Evolutionary conservation across 2,329 filamentous ascomycete species (phyloP).

Genomic region (Endothia cerciana): DNA sequence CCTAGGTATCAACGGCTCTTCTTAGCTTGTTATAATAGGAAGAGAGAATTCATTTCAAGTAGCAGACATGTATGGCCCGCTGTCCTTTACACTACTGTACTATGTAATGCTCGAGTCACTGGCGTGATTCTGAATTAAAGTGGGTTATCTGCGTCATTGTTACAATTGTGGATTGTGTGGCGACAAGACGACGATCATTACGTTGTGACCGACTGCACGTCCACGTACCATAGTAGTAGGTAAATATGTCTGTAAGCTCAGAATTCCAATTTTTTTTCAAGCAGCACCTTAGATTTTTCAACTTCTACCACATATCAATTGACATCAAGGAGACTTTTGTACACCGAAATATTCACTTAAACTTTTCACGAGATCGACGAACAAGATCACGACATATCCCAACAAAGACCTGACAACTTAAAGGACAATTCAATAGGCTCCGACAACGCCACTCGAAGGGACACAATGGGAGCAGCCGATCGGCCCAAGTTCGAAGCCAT

Average conservation of each 20-base stretch:
- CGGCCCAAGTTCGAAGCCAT: not conserved
- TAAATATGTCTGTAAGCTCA: not conserved
- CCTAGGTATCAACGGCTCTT: too few species aligned
- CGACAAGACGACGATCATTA: conserved; percentile 17
- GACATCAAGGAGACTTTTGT: not conserved
- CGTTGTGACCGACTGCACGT: not conserved
- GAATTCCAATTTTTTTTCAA: not conserved
- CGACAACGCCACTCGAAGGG: not conserved
- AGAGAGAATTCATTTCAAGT: too few species aligned
- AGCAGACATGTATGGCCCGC: not conserved
- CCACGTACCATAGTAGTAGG: not conserved
- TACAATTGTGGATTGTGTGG: conserved; percentile 2
- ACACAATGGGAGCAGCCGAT: not conserved
- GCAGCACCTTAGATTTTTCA: not conserved
- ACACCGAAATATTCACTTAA: not conserved
- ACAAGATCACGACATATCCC: not conserved
- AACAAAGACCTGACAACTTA: not conserved
- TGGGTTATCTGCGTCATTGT: conserved; percentile 16
- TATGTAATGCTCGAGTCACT: not conserved
- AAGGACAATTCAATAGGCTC: not conserved
- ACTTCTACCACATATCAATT: not conserved
- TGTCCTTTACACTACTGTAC: not conserved
- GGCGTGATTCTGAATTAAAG: not conserved
- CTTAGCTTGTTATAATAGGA: too few species aligned
- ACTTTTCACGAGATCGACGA: not conserved